Conservation (phyloP, 805 yeast species). For the Kodamaea hsintzibuensis region DNA sequence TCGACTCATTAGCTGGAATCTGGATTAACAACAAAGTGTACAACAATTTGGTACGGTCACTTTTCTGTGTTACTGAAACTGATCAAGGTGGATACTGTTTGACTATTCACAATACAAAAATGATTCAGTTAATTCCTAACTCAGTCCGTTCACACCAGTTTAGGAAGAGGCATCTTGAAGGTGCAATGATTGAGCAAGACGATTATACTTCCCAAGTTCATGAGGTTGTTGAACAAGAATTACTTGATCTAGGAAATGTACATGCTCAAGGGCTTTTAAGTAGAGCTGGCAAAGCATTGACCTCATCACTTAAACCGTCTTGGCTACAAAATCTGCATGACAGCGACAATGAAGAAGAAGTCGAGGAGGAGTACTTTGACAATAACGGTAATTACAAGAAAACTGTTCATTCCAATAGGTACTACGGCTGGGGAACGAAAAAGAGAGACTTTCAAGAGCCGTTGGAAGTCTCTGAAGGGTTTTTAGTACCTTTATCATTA, state of each 20-base stretch:
- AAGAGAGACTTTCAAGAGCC: constrained; percentile 5
- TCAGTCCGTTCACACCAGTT: background rate
- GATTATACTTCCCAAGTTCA: background rate
- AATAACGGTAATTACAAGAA: background rate
- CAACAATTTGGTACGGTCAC: constrained; percentile 38
- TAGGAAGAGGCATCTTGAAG: background rate
- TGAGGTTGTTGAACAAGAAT: background rate
- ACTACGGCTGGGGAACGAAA: constrained; percentile 7
- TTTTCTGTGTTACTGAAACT: constrained; percentile 42
- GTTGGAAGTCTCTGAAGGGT: constrained; percentile 10
- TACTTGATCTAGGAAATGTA: background rate
- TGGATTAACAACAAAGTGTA: constrained; percentile 39
- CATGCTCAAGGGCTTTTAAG: background rate
- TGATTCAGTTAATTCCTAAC: constrained; percentile 22
- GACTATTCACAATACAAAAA: constrained; percentile 29
- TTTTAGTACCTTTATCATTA: constrained; percentile 23
- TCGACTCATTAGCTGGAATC: constrained; percentile 41
- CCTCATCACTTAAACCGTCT: background rate
- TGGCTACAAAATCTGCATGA: background rate
- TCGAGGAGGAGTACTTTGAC: background rate
- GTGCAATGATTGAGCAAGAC: background rate
- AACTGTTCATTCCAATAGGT: background rate
- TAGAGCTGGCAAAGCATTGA: background rate
- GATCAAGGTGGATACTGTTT: constrained; percentile 38
- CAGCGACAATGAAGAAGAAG: background rate